Evolutionary conservation across 306 rosid species (phyloP), one percentile per base, ranked within the genome.

Genomic region (Urtica urens): DNA sequence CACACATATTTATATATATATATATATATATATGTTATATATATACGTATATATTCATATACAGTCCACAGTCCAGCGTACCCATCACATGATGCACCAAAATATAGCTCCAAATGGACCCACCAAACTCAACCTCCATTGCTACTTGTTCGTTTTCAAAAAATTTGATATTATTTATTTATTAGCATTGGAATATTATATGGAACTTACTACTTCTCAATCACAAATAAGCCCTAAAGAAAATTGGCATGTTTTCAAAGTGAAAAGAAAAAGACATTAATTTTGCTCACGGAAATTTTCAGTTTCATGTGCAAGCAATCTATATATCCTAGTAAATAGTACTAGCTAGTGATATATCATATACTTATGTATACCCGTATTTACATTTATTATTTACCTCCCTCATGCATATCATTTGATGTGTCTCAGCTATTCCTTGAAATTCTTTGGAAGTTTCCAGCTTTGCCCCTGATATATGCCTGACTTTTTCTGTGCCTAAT

Each of bases 71-170:
- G n/a, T n/a, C n/a, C n/a, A n/a, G 24, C 24, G 33, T 28, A 28
- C 33, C 39, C 54, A 49, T 49, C 54, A 51, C 57, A 51, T 51
- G 57, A 51, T 51, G 57, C 27, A 21, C 57, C 28, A 0, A 8
- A 21, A 18, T 39, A 19, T 9, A 49, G 12, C 54, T 3, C 38
- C 17, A 10, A 11, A n/a, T 6, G 54, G 54, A 10, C 38, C 54
- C 54, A 49, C 39, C 24, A 20, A 43, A 10, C 49, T 23, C 9
- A 22, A 10, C n/a, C 23, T 44, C n/a, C 54, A 27, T 49, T 25
- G 31, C 38, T 16, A 24, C 9, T 13, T 46, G 31, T 28, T 28
- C 33, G 40, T 15, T 10, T 50, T 30, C 34, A 17, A 26, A 33
- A 31, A 51, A 17, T 30, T 51, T 23, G 24, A n/a, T 11, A 8